Percentiles rank a stretch among this genome's conserved stretches.
Conservation (phyloP, 2,329 filamentous ascomycete genomes). For the Fonsecaea multimorphosa region DNA sequence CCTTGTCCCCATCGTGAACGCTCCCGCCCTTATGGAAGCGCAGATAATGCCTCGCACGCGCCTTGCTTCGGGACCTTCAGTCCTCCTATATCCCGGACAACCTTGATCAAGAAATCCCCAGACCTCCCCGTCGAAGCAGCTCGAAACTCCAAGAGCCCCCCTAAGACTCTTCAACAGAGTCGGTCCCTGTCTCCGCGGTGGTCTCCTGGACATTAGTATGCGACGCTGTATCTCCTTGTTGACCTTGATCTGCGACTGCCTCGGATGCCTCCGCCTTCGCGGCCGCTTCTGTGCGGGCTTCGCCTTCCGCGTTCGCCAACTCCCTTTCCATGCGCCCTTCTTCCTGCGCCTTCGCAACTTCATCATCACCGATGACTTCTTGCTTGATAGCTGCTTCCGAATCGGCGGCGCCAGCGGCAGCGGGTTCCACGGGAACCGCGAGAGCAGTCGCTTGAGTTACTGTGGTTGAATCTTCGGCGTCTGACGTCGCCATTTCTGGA, state of each 20-base stretch:
- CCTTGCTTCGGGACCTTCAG: background rate
- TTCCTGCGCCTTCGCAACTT: conserved; percentile 42
- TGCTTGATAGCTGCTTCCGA: conserved; percentile 37
- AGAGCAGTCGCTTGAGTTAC: conserved; percentile 12
- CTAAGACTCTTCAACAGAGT: background rate
- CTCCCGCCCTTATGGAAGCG: background rate
- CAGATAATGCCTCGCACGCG: background rate
- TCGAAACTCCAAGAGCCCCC: conserved; percentile 4
- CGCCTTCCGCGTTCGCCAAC: conserved; percentile 43
- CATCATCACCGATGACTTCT: conserved; percentile 40
- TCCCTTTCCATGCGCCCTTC: conserved; percentile 42
- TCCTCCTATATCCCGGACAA: background rate
- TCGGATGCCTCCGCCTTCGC: conserved; percentile 21
- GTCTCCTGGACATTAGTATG: background rate
- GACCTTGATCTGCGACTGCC: background rate
- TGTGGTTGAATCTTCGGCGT: conserved; percentile 28
- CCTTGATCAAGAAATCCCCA: background rate
- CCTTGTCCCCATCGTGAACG: background rate
- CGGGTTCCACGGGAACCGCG: conserved; percentile 20
- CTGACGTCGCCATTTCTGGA: conserved; percentile 26
- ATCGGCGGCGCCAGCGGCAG: conserved; percentile 13
- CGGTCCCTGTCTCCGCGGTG: background rate
- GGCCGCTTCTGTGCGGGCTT: conserved; percentile 39
- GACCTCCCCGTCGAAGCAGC: background rate
- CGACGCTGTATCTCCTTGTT: background rate